Conservation (phyloP, 192 early-diverging fungal species). For the Coemansia sp. region DNA sequence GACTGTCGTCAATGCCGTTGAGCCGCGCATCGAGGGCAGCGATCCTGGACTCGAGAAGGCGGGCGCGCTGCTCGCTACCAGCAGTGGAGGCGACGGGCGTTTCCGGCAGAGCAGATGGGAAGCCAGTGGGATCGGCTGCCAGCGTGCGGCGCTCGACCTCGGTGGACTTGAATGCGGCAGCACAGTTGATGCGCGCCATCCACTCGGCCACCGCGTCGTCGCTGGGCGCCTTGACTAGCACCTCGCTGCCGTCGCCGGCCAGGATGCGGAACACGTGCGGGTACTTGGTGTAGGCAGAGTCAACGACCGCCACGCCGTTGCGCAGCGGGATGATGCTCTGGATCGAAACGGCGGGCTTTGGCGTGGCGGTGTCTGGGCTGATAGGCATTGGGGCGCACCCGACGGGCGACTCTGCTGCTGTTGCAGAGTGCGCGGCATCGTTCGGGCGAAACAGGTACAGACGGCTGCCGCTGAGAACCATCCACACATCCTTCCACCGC, state of each 20-base stretch:
- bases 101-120: neutral
- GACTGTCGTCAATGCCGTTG: constrained; percentile 48
- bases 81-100: neutral
- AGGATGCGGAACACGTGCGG: constrained; percentile 76
- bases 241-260: constrained; percentile 69
- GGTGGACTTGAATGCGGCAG: constrained; percentile 69
- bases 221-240: constrained; percentile 66
- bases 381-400: neutral
- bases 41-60: constrained; percentile 49
- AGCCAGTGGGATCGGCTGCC: neutral
- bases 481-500: constrained; percentile 73
- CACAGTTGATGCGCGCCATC: constrained; percentile 81
- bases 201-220: constrained; percentile 76
- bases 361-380: neutral
- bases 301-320: constrained; percentile 68
- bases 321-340: constrained; percentile 61
- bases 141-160: constrained; percentile 39
- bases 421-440: constrained; percentile 53
- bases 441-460: constrained; percentile 68
- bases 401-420: neutral
- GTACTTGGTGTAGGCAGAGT: constrained; percentile 72
- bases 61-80: constrained; percentile 23
- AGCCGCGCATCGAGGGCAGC: constrained; percentile 57
- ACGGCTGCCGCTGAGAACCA: constrained; percentile 75
- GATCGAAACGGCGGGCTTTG: constrained; percentile 24